Evolutionary conservation across 2,329 filamentous ascomycete species (phyloP).

Genomic region (Parafenestella ontariensis): DNA sequence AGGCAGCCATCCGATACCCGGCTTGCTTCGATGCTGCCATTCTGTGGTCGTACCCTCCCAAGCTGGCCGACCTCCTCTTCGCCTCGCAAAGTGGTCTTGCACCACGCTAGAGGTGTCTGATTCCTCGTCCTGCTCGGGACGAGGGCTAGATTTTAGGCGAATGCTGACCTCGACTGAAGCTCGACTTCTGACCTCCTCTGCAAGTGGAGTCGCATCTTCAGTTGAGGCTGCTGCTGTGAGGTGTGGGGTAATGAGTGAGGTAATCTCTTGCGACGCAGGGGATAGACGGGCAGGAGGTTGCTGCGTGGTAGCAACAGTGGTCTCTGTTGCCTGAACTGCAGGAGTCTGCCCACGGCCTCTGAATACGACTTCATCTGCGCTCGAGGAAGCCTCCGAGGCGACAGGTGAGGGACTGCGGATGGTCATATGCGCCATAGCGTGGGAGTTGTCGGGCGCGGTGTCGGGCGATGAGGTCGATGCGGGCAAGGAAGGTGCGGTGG

Average conservation of each 20-base stretch:
- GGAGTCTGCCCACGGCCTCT: constrained; percentile 32
- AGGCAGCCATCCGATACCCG: constrained; percentile 46
- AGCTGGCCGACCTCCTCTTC: constrained; percentile 32
- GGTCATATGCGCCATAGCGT: constrained; percentile 40
- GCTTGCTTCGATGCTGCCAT: constrained; percentile 47
- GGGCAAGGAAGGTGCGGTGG: constrained; percentile 19
- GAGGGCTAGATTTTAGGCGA: constrained; percentile 6
- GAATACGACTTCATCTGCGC: constrained; percentile 68
- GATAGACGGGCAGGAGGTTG: neutral
- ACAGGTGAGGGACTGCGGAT: constrained; percentile 49
- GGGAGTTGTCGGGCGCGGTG: constrained; percentile 16
- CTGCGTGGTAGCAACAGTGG: constrained; percentile 1
- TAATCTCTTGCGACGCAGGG: neutral
- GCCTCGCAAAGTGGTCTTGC: constrained; percentile 30
- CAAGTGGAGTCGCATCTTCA: neutral
- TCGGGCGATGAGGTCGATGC: constrained; percentile 15
- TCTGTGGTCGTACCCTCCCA: constrained; percentile 40
- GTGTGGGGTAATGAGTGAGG: neutral
- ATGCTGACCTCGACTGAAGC: constrained; percentile 14
- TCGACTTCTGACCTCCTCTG: constrained; percentile 1
- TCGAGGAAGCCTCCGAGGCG: constrained; percentile 30
- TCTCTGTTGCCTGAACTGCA: neutral
- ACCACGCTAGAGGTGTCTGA: constrained; percentile 35
- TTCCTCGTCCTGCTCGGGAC: constrained; percentile 10
- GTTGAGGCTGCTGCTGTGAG: constrained; percentile 8